phyloP scores from a whole-genome alignment of 192 early-diverging fungal genomes.

The Oehlia diaphana region DNA sequence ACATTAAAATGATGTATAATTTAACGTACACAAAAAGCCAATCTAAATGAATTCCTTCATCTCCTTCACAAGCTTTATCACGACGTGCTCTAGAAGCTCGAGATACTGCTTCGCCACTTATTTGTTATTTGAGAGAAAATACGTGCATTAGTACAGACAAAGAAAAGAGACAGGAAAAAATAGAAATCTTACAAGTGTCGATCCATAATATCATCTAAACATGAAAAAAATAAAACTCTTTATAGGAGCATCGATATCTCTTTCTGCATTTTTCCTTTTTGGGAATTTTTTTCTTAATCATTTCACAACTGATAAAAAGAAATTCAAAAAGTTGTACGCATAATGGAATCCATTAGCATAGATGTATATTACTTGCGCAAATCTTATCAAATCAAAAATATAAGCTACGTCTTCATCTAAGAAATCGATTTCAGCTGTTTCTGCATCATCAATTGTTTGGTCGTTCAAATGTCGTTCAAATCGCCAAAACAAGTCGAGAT shows the following conservation, averaged over 20 bases:
- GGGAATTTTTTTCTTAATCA: conserved; percentile 23
- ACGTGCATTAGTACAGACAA: background rate
- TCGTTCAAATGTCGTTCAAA: background rate
- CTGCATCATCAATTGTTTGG: background rate
- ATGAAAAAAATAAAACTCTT: conserved; percentile 27
- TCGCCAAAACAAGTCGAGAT: background rate
- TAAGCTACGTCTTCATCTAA: conserved; percentile 13
- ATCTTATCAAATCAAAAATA: conserved; percentile 24
- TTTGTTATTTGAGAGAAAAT: background rate
- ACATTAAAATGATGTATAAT: conserved; percentile 1
- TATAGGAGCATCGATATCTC: conserved; percentile 26
- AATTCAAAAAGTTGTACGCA: background rate
- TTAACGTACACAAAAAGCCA: conserved; percentile 18
- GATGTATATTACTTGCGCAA: background rate
- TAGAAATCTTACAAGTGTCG: conserved; percentile 19
- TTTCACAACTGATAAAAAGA: background rate
- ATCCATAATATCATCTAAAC: conserved; percentile 29
- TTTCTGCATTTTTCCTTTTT: conserved; percentile 19
- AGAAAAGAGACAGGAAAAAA: background rate
- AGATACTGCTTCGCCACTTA: conserved; percentile 17
- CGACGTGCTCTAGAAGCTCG: conserved; percentile 1
- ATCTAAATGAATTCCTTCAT: background rate
- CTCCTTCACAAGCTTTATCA: background rate
- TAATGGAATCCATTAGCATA: background rate
- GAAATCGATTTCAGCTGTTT: background rate